Evolutionary conservation across 2,329 filamentous ascomycete species (phyloP).

Genomic region (Chaetomiaceae sp.): DNA sequence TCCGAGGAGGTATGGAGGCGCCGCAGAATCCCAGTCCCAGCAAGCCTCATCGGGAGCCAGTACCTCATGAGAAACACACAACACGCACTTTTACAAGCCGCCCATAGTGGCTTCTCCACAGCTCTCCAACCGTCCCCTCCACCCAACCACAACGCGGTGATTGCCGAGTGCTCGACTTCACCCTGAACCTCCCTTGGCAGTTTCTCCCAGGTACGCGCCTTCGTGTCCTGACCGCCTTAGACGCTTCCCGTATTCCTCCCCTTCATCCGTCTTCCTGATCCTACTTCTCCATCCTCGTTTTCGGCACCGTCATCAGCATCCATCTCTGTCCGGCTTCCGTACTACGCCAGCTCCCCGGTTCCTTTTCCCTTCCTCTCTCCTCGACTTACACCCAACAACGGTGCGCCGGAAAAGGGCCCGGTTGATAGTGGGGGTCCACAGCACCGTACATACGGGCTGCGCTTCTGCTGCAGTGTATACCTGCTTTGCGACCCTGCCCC

Average conservation of each 20-base stretch:
- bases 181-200: not conserved
- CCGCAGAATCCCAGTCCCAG: not conserved
- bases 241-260: too few relatives aligned
- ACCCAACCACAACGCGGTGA: constrained; percentile 8
- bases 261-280: too few relatives aligned
- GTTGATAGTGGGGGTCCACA: constrained; percentile 10
- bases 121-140: not conserved
- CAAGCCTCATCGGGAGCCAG: not conserved
- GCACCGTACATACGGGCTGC: constrained; percentile 8
- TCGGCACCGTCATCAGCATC: too few relatives aligned
- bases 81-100: constrained; percentile 4
- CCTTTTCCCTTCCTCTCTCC: not conserved
- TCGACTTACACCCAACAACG: too few relatives aligned
- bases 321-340: too few relatives aligned
- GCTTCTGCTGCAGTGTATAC: constrained; percentile 7
- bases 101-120: constrained; percentile 8
- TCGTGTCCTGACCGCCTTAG: not conserved
- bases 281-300: not conserved
- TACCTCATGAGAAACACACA: too few relatives aligned
- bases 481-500: not conserved
- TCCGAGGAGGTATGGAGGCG: constrained; percentile 5
- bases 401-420: not conserved
- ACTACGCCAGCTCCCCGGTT: constrained; percentile 2
- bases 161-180: not conserved
- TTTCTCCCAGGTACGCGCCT: not conserved